phyloP scores from a whole-genome alignment of 2,329 filamentous ascomycete species.

The Colletotrichum sansevieriae region DNA sequence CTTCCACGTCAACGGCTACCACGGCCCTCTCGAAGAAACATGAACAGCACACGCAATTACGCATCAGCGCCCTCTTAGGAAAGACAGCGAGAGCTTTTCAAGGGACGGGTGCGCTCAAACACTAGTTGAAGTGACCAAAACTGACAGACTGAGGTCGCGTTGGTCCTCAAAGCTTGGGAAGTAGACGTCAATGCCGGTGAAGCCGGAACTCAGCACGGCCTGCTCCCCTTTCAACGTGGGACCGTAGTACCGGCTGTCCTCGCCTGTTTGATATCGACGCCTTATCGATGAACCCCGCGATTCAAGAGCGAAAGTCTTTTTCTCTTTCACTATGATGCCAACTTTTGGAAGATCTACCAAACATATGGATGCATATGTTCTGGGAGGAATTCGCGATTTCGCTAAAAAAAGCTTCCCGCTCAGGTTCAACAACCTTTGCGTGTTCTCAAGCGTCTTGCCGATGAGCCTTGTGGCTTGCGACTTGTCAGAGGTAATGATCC shows the following conservation, averaged over 20 bases:
- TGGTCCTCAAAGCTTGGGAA: neutral
- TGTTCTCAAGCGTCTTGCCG: conserved; percentile 45
- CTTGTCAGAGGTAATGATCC: conserved; percentile 48
- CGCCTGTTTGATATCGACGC: neutral
- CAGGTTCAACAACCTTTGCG: conserved; percentile 46
- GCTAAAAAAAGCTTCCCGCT: conserved; percentile 48
- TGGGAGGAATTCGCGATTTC: conserved; percentile 41
- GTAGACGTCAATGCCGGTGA: conserved; percentile 41
- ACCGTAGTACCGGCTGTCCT: neutral
- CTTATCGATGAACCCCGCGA: too few relatives aligned
- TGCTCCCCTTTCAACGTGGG: neutral
- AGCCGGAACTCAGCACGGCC: conserved; percentile 20
- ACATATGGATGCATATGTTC: neutral
- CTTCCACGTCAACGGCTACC: neutral
- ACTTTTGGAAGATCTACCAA: neutral
- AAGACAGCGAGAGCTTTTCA: neutral
- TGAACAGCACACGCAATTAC: too few relatives aligned
- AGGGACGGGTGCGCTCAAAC: neutral
- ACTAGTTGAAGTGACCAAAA: neutral
- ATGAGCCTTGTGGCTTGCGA: conserved; percentile 47
- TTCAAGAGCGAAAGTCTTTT: neutral
- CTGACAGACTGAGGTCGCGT: neutral
- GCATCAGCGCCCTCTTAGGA: too few relatives aligned
- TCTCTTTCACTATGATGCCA: neutral
- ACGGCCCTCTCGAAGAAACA: neutral